These are phyloP conservation scores for Apiotrichum veenhuisii DNA, from an alignment of 1,284 basidiomycete species.

Conservation along the genomic window DNA sequence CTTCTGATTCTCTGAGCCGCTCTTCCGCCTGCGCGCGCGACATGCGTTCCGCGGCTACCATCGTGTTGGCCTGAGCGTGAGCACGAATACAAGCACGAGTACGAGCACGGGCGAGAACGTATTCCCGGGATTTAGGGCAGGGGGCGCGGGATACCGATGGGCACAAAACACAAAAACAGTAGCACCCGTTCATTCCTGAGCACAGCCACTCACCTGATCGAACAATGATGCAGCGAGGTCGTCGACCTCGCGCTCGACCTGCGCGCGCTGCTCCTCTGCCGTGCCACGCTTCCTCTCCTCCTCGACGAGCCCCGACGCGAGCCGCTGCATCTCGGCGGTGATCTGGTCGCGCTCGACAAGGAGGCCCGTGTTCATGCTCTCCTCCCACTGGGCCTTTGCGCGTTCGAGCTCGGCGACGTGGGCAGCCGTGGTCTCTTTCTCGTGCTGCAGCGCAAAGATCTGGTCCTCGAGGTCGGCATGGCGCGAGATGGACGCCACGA, in stretches of 20 bases:
- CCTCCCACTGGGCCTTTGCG: conserved; percentile 49
- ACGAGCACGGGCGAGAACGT: too few species aligned
- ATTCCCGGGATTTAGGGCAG: too few species aligned
- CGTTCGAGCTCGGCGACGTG: conserved; percentile 70
- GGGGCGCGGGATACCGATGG: too few species aligned
- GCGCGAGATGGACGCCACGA: conserved; percentile 85
- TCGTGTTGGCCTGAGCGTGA: conserved; percentile 66
- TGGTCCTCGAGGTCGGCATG: conserved; percentile 92
- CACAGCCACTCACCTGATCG: conserved; percentile 52
- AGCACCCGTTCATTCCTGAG: too few species aligned
- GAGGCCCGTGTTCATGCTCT: conserved; percentile 63
- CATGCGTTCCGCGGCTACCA: conserved; percentile 88
- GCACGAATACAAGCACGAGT: too few species aligned
- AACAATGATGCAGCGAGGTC: conserved; percentile 87
- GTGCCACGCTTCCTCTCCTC: conserved; percentile 86
- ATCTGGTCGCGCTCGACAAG: conserved; percentile 90
- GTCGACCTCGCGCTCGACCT: conserved; percentile 84
- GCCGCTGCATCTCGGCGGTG: conserved; percentile 80
- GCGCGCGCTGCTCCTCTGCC: conserved; percentile 73
- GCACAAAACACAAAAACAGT: not conserved
- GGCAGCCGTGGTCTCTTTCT: conserved; percentile 51
- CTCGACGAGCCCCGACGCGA: conserved; percentile 91
- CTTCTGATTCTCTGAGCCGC: conserved; percentile 75
- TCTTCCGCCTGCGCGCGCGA: conserved; percentile 71
- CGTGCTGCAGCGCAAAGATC: conserved; percentile 58